Evolutionary conservation across 371 early-diverging fungal species (phyloP), one percentile per base, ranked within the genome.

Genomic region (Lichtheimia ornata): DNA sequence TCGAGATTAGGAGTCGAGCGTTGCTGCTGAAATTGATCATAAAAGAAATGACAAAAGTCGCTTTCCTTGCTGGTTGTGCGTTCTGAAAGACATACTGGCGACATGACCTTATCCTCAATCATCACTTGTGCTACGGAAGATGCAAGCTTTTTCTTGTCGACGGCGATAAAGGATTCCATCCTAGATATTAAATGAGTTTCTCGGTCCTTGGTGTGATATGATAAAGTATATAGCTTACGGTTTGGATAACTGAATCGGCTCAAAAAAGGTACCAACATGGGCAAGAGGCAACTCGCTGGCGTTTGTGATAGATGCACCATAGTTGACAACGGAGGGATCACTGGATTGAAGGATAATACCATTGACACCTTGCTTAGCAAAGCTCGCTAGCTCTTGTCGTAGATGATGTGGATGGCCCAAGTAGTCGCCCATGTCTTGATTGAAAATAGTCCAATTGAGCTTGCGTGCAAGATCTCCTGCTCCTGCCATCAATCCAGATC

Each of bases 401-500:
- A 58, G 41, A 14, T 49, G 58, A 44, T 53, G 41, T 12, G 54
- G 60, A 50, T 47, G 28, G n/a, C 59, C 59, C 35, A 28, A 17
- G 13, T 28, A 47, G 3, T 28, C 5, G 13, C 52, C 73, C 63
- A 65, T 60, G 15, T 56, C 53, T 28, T 45, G 52, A 25, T 64
- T 68, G 30, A 50, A 58, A 27, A 71, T 60, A 22, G 69, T 71
- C 74, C 74, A 74, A 20, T 65, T 66, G 5, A 74, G 53, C 42
- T 67, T 71, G 9, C 64, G 59, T 2, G 74, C 71, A 5, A 71
- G 47, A 42, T 61, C 64, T 5, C 47, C 50, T 1, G 63, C 61
- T 3, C 74, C 74, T 4, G 71, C 72, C 62, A 71, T 60, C 44
- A 74, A 45, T 17, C 58, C 62, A 12, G 64, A 41, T 17, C 59